A percentile compares a stretch with the other conserved stretches of the same genome.
Evolutionary conservation across 306 rosid genomes (phyloP).

Genomic region (Prosopis cineraria): DNA sequence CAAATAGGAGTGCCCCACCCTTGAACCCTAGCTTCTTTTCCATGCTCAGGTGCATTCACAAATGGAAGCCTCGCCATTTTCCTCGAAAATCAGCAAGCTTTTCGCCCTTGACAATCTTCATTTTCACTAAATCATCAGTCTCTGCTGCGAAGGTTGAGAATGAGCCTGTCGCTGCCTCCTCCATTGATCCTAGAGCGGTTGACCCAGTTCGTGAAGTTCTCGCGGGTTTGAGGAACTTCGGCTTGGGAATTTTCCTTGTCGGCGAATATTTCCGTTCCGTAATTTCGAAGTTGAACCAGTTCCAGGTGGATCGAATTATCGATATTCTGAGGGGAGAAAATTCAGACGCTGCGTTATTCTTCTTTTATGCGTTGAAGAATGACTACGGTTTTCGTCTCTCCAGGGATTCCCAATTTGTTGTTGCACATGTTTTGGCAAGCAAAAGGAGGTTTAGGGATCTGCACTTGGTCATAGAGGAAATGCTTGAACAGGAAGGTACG

Average conservation of each 20-base stretch:
- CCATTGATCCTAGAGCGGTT: background rate
- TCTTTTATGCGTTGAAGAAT: conserved; percentile 14
- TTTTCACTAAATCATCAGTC: background rate
- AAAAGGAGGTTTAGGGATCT: background rate
- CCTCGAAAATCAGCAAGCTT: background rate
- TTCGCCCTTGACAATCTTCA: background rate
- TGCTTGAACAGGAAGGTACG: conserved; percentile 16
- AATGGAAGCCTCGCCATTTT: background rate
- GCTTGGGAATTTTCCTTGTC: background rate
- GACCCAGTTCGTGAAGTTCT: conserved; percentile 10
- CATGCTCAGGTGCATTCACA: background rate
- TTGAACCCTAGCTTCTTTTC: background rate
- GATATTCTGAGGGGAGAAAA: conserved; percentile 16
- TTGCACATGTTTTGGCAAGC: conserved; percentile 1
- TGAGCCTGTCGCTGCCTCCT: background rate
- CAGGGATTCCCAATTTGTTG: conserved; percentile 13
- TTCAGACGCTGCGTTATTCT: background rate
- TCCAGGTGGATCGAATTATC: conserved; percentile 9
- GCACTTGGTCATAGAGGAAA: background rate
- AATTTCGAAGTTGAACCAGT: background rate
- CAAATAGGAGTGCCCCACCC: background rate
- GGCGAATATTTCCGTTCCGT: background rate
- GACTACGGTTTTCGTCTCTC: conserved; percentile 10
- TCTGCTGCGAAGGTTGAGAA: background rate
- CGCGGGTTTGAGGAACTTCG: background rate